Base-by-base conservation (phyloP, 306 rosid species). In the Datisca glomerata region DNA sequence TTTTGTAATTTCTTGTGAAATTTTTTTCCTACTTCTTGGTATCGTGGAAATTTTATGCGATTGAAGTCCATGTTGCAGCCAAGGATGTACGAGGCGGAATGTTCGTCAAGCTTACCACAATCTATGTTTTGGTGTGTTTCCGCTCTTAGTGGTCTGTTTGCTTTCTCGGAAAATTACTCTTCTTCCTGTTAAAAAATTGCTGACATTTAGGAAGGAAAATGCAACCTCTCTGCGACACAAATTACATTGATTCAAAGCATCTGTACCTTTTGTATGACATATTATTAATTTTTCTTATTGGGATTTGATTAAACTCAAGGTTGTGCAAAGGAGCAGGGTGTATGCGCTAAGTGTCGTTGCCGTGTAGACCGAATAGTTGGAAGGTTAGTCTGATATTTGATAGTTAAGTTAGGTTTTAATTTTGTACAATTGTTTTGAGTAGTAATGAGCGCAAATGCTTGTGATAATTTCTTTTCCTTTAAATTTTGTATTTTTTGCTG, bases 91-190 rank as follows among this genome's bases (percentile, higher is more conserved):
- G n/a, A 83, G 80, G 57, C 93, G 93, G 15, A 34, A 43, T 39
- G 93, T 89, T 67, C 93, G 97, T 24, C 97, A 89, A 61, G 93
- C 95, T 12, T 78, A 89, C 63, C 95, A 89, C 52, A 89, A 60
- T 54, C 64, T 89, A 19, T 89, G 95, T 41, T 3, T 39, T 14
- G 83, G 95, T 84, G n/a, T 47, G 48, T 80, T 70, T 39, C 58
- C 41, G 11, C 8, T 49, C 31, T 12, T 12, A 5, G 6, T 18
- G 2, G 6, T 24, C 49, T 15, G n/a, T 45, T 25, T 48, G 46
- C 24, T 9, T 49, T 32, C 25, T 32, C 2, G 14, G 50, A 3
- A 14, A 25, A 18, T 18, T 24, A 15, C 22, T 12, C n/a, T 12
- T 33, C 29, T 21, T 47, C 17, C 41, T 18, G 28, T n/a, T 25